A percentile compares a stretch with the other conserved stretches of the same genome.
Conservation (phyloP, 257 asterid species). For the Nicotiana obtusifolia region DNA sequence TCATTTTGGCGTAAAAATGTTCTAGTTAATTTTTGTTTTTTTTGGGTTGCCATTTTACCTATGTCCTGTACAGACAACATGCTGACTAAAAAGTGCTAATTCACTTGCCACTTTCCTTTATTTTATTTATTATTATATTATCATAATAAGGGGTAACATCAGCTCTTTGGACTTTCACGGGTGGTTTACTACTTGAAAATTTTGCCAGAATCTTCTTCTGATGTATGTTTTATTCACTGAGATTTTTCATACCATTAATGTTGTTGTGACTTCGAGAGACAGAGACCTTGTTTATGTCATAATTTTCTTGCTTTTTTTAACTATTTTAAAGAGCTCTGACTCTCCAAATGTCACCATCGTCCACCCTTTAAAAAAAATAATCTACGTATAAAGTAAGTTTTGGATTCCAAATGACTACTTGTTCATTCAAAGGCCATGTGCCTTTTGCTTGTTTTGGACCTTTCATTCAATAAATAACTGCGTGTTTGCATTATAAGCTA, state of each 20-base stretch:
- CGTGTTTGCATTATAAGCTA: background rate
- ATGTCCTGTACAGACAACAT: no score
- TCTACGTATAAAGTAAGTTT: background rate
- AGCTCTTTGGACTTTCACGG: background rate
- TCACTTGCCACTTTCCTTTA: background rate
- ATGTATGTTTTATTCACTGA: no score
- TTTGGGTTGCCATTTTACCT: no score
- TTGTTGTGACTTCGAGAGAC: background rate
- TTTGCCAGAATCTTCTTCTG: background rate
- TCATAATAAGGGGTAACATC: background rate
- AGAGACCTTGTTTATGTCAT: constrained; percentile 3
- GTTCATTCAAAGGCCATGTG: constrained; percentile 14
- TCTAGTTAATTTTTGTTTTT: no score
- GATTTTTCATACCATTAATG: background rate
- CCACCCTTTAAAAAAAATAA: background rate
- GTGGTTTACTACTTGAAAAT: background rate
- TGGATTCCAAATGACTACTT: constrained; percentile 16
- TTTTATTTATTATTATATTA: background rate
- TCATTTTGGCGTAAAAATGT: no score
- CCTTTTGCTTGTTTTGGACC: background rate
- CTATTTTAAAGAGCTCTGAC: background rate
- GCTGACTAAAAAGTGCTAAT: background rate
- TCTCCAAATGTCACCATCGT: constrained; percentile 3
- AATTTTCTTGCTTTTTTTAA: background rate
- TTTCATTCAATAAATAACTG: background rate